Conservation (phyloP, 805 yeast genomes). For the Candida endomychidarum region DNA sequence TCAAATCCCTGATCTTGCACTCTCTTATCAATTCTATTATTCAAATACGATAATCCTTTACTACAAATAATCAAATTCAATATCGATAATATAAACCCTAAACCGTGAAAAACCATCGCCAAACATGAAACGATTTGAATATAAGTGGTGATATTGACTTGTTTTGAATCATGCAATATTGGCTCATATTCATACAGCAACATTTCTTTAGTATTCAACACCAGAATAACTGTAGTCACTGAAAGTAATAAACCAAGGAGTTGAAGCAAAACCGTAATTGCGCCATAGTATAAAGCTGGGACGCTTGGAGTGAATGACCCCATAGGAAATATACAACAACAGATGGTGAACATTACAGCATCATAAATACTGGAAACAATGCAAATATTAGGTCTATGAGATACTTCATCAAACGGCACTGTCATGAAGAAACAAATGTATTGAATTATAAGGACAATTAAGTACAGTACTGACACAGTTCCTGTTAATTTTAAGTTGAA, state of each 20-base stretch:
- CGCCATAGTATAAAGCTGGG: not conserved
- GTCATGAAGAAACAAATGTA: conserved; percentile 29
- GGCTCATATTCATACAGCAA: conserved; percentile 22
- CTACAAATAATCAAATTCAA: conserved; percentile 14
- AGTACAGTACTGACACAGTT: conserved; percentile 18
- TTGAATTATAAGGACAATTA: conserved; percentile 25
- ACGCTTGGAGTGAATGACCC: conserved; percentile 16
- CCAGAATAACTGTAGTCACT: conserved; percentile 18
- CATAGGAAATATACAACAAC: conserved; percentile 22
- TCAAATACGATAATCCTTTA: conserved; percentile 21
- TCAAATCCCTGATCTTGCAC: conserved; percentile 1
- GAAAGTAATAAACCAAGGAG: conserved; percentile 19
- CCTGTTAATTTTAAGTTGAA: conserved; percentile 5
- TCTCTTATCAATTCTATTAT: conserved; percentile 20
- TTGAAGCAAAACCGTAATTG: conserved; percentile 20
- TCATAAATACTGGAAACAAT: conserved; percentile 23
- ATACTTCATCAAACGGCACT: conserved; percentile 36
- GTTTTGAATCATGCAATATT: conserved; percentile 11
- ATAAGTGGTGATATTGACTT: conserved; percentile 29
- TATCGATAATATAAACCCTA: conserved; percentile 16
- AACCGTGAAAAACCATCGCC: conserved; percentile 17
- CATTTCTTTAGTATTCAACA: conserved; percentile 26
- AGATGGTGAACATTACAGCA: conserved; percentile 16
- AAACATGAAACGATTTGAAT: conserved; percentile 23
- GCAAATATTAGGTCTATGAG: conserved; percentile 29